These are phyloP conservation scores for Dipteronia dyeriana DNA, from an alignment of 345 rosid species.

Conservation along the genomic window DNA sequence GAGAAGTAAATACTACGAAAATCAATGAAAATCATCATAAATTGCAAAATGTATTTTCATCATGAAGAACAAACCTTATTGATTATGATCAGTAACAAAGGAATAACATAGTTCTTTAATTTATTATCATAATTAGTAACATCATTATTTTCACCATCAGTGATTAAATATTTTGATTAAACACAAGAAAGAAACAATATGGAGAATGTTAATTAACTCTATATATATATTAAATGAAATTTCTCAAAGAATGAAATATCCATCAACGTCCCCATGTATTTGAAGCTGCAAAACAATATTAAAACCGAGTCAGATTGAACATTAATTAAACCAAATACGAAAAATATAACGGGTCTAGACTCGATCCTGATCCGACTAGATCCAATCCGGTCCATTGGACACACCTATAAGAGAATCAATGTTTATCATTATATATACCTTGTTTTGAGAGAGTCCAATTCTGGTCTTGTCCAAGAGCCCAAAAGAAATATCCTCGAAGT, in stretches of 20 bases:
- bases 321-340: not conserved
- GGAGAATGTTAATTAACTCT: not conserved
- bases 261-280: constrained; percentile 20
- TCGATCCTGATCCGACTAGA: too few species aligned
- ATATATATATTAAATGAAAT: not conserved
- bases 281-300: constrained; percentile 28
- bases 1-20: too few species aligned
- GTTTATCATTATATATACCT: constrained; percentile 5
- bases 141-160: not conserved
- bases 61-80: not conserved
- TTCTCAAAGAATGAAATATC: too few species aligned
- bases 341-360: too few species aligned
- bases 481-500: constrained; percentile 46
- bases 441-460: constrained; percentile 24
- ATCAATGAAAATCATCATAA: too few species aligned
- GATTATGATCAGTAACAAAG: not conserved
- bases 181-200: not conserved
- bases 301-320: not conserved
- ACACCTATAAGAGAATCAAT: too few species aligned
- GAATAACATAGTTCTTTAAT: not conserved
- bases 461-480: constrained; percentile 44
- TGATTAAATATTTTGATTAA: not conserved
- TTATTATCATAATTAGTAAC: not conserved
- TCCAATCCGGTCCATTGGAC: too few species aligned
- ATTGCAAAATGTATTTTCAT: not conserved